Evolutionary conservation across 2,329 filamentous ascomycete species (phyloP), one percentile per base, ranked within the genome.

Genomic region (Curvularia eragrostidis): DNA sequence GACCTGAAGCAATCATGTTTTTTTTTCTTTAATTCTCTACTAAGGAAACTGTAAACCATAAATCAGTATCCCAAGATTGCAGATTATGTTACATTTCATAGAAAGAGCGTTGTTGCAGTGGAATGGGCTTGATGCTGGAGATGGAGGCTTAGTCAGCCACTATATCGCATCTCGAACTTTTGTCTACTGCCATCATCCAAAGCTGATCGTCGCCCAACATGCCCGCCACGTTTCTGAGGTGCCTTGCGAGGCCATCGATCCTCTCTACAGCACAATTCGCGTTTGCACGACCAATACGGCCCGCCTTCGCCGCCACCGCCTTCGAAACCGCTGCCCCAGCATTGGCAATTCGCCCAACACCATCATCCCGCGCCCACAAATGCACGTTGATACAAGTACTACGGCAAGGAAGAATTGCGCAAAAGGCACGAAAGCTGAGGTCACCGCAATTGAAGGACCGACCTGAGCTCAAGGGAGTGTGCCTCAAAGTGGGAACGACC

Each of bases 381-480:
- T 80, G 80, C 54, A 84, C 82, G 48, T 78, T 81, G 63, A 83
- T 81, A 63, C 82, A 84, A 72, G 81, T 84, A 48, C 61, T 77
- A 8, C 77, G 87, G 76, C 91, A 92, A 67, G 93, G 91, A 73
- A 90, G 95, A 61, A 87, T 87, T 67, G 83, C 87, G 48, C 92
- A 96, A 79, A 86, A 86, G 58, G 91, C 90, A 1, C 91, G 95
- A 64, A 93, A 96, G 79, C 86, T 91, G 67, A 88, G 91, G 50
- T 98, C 94, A 2, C 95, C 95, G 0, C 93, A 94, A 21, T 85
- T 99, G 62, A 84, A 84, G 61, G 78, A 86, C 50, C 85, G 91
- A 42, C 93, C 95, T 3, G 87, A 90, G 74, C 89, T 97, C 80
- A 98, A 98, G 83, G 95, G 94, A 68, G 95, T 99, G 36, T 98